Evolutionary conservation across 768 basidiomycete species (phyloP), one percentile per base, ranked within the genome.

Genomic region (Paxillus rubicundulus): DNA sequence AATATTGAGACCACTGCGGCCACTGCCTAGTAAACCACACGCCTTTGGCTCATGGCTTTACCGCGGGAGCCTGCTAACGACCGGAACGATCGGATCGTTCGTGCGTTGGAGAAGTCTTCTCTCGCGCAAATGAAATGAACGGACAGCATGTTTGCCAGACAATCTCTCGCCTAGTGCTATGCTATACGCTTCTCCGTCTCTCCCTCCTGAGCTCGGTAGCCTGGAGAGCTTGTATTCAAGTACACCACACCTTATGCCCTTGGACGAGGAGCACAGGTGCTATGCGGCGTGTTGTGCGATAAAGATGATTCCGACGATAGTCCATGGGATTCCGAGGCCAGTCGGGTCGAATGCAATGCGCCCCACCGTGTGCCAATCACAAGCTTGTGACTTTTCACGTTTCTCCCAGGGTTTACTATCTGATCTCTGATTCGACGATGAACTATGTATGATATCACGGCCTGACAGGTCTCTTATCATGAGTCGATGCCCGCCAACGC

Each of bases 41-140:
- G 46, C 51, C 58, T 55, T 56, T 49, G 52, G 50, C 47, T 58
- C 61, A 50, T 55, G 59, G 47, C 45, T 49, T 53, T 53, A 56
- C 48, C 48, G 52, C 56, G 52, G 63, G 44, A 56, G 60, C 50
- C 18, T 42, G 37, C 14, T 17, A 38, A 38, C 8, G 6, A 38
- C 17, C 9, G 37, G 37, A 38, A 38, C 8, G 6, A 38, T 9
- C 9, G 37, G 37, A 38, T 18, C 8, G 17, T 7, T n/a, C 36
- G 37, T 48, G 44, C 50, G 59, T 48, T 53, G 48, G 52, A 20
- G 61, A 65, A 59, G 21, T 27, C 62, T 65, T 63, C 63, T 45
- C 54, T 65, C 54, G 54, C 52, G 62, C 49, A 49, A 51, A 53
- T 53, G 52, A 50, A 52, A 53, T 53, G 52, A 50, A 52, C 9